phyloP scores from a whole-genome alignment of 306 rosid species.

The Trifolium repens region DNA sequence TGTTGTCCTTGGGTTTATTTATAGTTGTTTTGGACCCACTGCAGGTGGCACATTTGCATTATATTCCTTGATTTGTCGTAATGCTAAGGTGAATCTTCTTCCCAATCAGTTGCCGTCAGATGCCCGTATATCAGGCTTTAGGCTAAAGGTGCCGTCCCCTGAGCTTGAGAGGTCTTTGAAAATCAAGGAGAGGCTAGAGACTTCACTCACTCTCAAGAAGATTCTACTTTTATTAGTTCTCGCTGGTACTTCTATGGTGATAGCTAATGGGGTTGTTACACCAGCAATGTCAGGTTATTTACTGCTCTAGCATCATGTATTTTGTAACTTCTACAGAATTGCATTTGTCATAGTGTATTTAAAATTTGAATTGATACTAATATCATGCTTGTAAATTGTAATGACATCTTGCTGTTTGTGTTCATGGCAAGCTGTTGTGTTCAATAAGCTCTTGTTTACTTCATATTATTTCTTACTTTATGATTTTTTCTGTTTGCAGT shows the following conservation, averaged over 20 bases:
- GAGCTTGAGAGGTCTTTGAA: slow-evolving; percentile 97
- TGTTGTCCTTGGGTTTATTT: slow-evolving; percentile 5
- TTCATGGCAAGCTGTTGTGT: slow-evolving; percentile 34
- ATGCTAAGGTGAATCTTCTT: slow-evolving; percentile 98
- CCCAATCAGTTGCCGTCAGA: slow-evolving; percentile 98
- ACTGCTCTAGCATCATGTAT: slow-evolving; percentile 25
- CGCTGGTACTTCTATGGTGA: slow-evolving; percentile 98
- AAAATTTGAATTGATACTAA: slow-evolving; percentile 9
- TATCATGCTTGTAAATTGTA: slow-evolving; percentile 23
- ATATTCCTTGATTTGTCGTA: slow-evolving; percentile 98
- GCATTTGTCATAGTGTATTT: slow-evolving; percentile 31
- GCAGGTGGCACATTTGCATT: slow-evolving; percentile 99
- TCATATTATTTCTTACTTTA: slow-evolving; percentile 41
- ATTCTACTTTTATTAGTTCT: slow-evolving; percentile 82
- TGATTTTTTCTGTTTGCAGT: slow-evolving; percentile 60
- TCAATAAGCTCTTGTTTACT: slow-evolving; percentile 33
- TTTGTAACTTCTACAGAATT: slow-evolving; percentile 33
- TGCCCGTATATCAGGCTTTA: slow-evolving; percentile 92
- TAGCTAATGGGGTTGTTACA: slow-evolving; percentile 96
- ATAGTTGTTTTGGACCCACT: slow-evolving; percentile 44
- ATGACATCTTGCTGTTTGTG: slow-evolving; percentile 36
- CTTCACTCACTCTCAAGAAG: slow-evolving; percentile 83
- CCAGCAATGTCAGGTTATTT: slow-evolving; percentile 90
- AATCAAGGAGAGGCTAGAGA: slow-evolving; percentile 91
- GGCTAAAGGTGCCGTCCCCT: slow-evolving; percentile 94